Evolutionary conservation across 2,329 filamentous ascomycete genomes (phyloP), one percentile per base, ranked within the genome.

Genomic region (Orbilia blumenaviensis): DNA sequence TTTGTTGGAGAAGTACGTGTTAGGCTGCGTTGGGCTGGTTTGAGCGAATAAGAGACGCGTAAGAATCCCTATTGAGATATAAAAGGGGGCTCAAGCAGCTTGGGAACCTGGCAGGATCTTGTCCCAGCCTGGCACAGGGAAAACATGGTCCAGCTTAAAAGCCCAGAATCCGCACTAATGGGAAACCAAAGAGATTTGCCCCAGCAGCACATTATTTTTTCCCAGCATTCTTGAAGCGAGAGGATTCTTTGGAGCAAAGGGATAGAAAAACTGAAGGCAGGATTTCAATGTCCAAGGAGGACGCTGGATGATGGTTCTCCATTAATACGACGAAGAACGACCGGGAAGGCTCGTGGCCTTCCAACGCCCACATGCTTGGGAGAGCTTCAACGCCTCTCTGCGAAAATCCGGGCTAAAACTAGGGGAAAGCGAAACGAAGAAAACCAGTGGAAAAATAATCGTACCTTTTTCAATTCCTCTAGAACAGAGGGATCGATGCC

Each of bases 401-500:
- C 1, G 14, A 10, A 29, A 38, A 46, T 36, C 32, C 34, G 12
- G 3, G 16, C 14, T 25, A 41, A 14, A 5, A 6, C 9, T n/a
- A 42, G 23, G 44, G 58, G n/a, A 27, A 21, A 52, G 44, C n/a
- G 38, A 25, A 9, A 23, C 36, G 54, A 29, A 21, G 21, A 44
- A 25, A 52, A 50, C 18, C 1, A 61, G 36, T 27, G 8, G 50
- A 68, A 68, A 56, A 52, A 27, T 38, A 44, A 21, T 85, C 92
- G 88, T 86, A 98, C 94, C 89, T 90, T 88, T 84, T 90, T 90
- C 86, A 99, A 86, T 83, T 97, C 92, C 79, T 94, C 89, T 81
- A 99, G 85, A 61, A 94, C 94, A 80, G 88, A 86, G 83, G 94
- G 91, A 81, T 96, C 93, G 79, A 98, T 91, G 81, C 95, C 95